Base-by-base conservation (phyloP, 768 basidiomycete genomes). In the Naganishia antarctica region DNA sequence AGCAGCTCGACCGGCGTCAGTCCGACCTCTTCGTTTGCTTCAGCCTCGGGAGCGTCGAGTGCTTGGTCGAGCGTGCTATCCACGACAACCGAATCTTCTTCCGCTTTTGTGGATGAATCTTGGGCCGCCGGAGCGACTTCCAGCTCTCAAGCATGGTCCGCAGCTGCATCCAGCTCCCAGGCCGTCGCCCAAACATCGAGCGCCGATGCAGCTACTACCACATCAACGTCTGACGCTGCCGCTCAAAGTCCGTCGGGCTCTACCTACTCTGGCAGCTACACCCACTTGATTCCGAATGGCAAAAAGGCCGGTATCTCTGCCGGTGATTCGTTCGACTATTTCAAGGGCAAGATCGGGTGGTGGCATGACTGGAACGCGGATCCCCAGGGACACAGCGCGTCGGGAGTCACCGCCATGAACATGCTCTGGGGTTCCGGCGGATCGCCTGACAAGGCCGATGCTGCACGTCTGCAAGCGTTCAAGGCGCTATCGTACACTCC, bases 381-480 rank as follows among this genome's bases (percentile, higher is more conserved):
- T n/a, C 70, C 70, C 21, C 61, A 60, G 15, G 70, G 70, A 31
- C 62, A 63, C 63, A 64, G 65, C 46, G 70, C 67, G 23, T 62
- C 48, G 9, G 68, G 70, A 43, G 50, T 69, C 31, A 57, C 53
- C 8, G 72, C 64, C 60, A 69, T 75, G 23, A 66, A 70, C 32
- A 77, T 74, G 71, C 60, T 77, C 12, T 77, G 76, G 76, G 76
- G 76, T 51, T 70, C 60, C 32, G 76, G n/a, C n/a, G n/a, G n/a
- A 74, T 28, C 41, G 25, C 34, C 60, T 32, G 74, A 74, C 53
- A 29, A 44, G 11, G 69, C 69, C 48, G 78, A 78, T 50, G 64
- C 72, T 2, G 47, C 65, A 8, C 73, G 78, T 31, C 57, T 77
- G 21, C 47, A 61, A 25, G 67, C 66, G 2, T 78, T 78, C 70